Evolutionary conservation across 805 yeast genomes (phyloP).

Genomic region (Ogataea populi-albae): DNA sequence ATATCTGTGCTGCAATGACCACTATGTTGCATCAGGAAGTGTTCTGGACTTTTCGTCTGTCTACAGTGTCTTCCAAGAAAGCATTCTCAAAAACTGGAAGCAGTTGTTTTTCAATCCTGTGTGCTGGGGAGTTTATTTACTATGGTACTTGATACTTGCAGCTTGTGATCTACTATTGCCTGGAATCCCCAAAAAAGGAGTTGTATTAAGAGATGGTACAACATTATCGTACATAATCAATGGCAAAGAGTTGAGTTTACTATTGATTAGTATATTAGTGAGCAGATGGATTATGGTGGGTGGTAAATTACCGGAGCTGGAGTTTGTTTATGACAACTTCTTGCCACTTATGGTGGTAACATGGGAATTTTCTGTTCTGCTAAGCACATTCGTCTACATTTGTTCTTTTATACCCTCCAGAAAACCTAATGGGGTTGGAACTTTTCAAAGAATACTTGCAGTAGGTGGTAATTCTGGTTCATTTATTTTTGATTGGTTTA

Average conservation of each 20-base stretch:
- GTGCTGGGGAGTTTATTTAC: constrained; percentile 62
- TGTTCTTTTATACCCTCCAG: constrained; percentile 62
- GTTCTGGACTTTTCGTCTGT: constrained; percentile 41
- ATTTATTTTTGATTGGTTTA: constrained; percentile 85
- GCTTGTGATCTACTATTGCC: constrained; percentile 64
- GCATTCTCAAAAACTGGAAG: constrained; percentile 21
- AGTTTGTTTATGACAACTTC: constrained; percentile 67
- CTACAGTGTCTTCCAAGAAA: constrained; percentile 10
- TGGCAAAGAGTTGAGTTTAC: constrained; percentile 58
- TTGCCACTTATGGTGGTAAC: constrained; percentile 62
- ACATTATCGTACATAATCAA: constrained; percentile 73
- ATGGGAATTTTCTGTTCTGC: constrained; percentile 56
- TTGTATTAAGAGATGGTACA: constrained; percentile 72
- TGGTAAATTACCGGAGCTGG: constrained; percentile 64
- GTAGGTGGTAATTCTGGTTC: constrained; percentile 83
- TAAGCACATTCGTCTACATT: constrained; percentile 65
- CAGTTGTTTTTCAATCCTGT: constrained; percentile 39
- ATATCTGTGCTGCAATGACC: constrained; percentile 59
- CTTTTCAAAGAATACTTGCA: constrained; percentile 72
- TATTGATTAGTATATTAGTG: constrained; percentile 36
- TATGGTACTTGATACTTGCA: constrained; percentile 71
- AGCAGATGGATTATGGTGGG: constrained; percentile 52
- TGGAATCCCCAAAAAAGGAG: constrained; percentile 74
- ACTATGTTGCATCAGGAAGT: constrained; percentile 50
- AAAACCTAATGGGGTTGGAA: constrained; percentile 48